These are phyloP conservation scores for Aspergillus pseudotamarii DNA, from an alignment of 2,329 filamentous ascomycete species.

Conservation along the genomic window DNA sequence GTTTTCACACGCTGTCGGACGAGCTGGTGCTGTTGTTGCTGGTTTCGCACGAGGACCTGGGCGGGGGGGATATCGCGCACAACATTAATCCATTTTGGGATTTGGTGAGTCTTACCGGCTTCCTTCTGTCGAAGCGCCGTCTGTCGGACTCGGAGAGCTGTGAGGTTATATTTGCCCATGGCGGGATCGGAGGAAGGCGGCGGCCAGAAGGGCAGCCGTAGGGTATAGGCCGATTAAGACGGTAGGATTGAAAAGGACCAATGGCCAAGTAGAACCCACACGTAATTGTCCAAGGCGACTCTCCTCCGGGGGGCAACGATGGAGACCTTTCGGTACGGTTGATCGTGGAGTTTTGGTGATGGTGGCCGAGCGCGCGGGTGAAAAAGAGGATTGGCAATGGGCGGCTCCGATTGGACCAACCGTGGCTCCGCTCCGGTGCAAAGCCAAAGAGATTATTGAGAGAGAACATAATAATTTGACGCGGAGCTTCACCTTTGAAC, in stretches of 20 bases:
- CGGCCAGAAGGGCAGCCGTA: slow-evolving; percentile 2
- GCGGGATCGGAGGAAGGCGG: slow-evolving; percentile 12
- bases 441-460: slow-evolving; percentile 13
- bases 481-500: slow-evolving; percentile 13
- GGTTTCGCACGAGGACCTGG: slow-evolving; percentile 61
- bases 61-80: slow-evolving; percentile 62
- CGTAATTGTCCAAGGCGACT: background rate
- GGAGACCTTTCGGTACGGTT: background rate
- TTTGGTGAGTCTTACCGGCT: slow-evolving; percentile 36
- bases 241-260: background rate
- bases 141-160: slow-evolving; percentile 49
- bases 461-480: slow-evolving; percentile 21
- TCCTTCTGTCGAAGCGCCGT: slow-evolving; percentile 43
- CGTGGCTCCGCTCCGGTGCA: slow-evolving; percentile 33
- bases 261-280: background rate
- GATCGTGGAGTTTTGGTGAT: slow-evolving; percentile 1
- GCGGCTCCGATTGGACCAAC: slow-evolving; percentile 40
- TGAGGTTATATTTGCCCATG: slow-evolving; percentile 52
- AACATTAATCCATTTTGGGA: slow-evolving; percentile 59
- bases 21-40: slow-evolving; percentile 50
- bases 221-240: background rate
- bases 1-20: slow-evolving; percentile 43
- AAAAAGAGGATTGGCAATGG: slow-evolving; percentile 42
- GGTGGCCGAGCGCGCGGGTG: slow-evolving; percentile 23
- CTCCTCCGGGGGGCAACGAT: background rate